These are phyloP conservation scores for Paramecium biaurelia DNA, from an alignment of 73 alveolate species.

Conservation along the genomic window DNA sequence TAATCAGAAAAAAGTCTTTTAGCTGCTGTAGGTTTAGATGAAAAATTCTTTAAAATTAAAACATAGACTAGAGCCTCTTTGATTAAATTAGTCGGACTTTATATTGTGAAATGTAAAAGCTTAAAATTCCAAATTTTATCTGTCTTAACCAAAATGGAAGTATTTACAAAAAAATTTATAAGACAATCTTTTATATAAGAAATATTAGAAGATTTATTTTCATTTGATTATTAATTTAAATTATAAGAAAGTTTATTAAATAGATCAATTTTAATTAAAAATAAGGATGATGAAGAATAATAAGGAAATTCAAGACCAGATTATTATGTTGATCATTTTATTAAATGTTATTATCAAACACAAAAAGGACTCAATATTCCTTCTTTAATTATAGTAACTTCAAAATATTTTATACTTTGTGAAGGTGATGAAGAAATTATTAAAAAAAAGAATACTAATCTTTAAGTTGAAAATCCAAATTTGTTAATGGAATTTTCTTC, in stretches of 20 bases:
- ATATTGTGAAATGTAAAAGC: conserved; percentile 2
- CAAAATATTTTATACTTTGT: background rate
- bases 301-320: background rate
- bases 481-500: background rate
- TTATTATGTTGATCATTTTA: background rate
- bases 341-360: background rate
- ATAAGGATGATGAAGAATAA: background rate
- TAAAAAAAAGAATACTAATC: background rate
- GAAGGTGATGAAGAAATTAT: conserved; percentile 12
- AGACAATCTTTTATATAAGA: conserved; percentile 54
- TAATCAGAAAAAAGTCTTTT: background rate
- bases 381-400: background rate
- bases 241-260: background rate
- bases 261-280: background rate
- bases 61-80: background rate
- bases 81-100: conserved; percentile 1
- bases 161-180: conserved; percentile 46
- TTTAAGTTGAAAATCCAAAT: background rate
- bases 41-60: background rate
- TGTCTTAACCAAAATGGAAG: conserved; percentile 15
- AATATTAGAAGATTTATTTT: conserved; percentile 12
- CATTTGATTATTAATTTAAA: background rate
- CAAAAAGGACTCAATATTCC: background rate
- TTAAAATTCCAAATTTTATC: conserved; percentile 7
- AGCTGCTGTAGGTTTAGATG: background rate